Evolutionary conservation across 2,329 filamentous ascomycete species (phyloP).

Genomic region (Microdochium trichocladiopsis): DNA sequence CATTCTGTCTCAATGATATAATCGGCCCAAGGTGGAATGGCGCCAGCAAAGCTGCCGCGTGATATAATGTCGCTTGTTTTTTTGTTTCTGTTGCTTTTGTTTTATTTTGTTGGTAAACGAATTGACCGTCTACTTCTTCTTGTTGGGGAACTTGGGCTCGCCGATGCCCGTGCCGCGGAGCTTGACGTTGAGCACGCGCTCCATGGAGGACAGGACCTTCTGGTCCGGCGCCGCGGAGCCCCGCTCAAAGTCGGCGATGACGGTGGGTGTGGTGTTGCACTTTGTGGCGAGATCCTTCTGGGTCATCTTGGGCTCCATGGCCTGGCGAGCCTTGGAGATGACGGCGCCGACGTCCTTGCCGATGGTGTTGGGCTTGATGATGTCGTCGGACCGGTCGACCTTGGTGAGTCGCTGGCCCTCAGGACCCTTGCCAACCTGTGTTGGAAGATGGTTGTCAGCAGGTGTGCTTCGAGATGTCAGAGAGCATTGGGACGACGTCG

Average conservation of each 20-base stretch:
- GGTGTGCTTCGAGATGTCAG: neutral
- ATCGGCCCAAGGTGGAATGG: too few species aligned
- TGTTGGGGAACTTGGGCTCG: slow-evolving; percentile 62
- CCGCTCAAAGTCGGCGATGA: slow-evolving; percentile 81
- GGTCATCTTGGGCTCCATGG: slow-evolving; percentile 89
- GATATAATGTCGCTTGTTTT: neutral
- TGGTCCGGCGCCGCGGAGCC: slow-evolving; percentile 70
- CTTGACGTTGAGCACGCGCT: slow-evolving; percentile 82
- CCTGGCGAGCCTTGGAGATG: slow-evolving; percentile 72
- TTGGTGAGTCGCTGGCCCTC: slow-evolving; percentile 97
- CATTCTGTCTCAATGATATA: too few species aligned
- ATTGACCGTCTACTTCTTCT: slow-evolving; percentile 33
- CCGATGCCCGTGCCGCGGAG: slow-evolving; percentile 82
- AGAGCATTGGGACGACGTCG: too few species aligned
- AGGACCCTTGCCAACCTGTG: slow-evolving; percentile 43
- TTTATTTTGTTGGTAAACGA: neutral
- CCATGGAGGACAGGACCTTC: slow-evolving; percentile 71
- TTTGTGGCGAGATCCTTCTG: slow-evolving; percentile 83
- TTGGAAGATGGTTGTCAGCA: slow-evolving; percentile 7
- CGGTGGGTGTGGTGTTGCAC: slow-evolving; percentile 76
- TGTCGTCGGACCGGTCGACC: slow-evolving; percentile 95
- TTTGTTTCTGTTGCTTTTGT: neutral
- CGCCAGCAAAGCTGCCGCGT: neutral
- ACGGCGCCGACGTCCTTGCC: slow-evolving; percentile 74
- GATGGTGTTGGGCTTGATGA: slow-evolving; percentile 92